Evolutionary conservation across 176 grass and related monocot genomes (phyloP), one percentile per base, ranked within the genome.

Genomic region (Poa pratensis): DNA sequence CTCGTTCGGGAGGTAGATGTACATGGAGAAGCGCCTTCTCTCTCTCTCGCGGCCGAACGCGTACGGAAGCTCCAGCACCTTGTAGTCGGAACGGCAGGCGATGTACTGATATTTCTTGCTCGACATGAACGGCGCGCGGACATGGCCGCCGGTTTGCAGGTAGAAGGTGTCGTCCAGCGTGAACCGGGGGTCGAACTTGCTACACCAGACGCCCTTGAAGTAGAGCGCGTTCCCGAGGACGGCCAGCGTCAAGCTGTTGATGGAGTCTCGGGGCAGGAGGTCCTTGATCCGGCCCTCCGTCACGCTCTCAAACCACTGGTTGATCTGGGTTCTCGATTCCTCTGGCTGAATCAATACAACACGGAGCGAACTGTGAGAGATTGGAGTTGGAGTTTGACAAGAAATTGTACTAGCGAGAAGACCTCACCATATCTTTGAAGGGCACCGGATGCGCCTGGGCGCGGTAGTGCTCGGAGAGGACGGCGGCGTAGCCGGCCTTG

Each of bases 121-220:
- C 15, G 82, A 67, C 77, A 92, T 93, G 83, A 92, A 94, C 12
- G 83, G 80, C 14, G 87, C 86, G 64, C 42, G 39, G 62, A 90
- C 76, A 17, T 22, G 61, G 54, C 72, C 53, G 28, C 83, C 80
- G 37, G 37, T 73, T 15, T 57, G 86, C 28, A 92, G 76, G 86
- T 94, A 72, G 74, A 97, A 97, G 68, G 72, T 53, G 14, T 43
- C 70, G 70, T 90, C 43, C 55, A 51, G 52, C 6, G 90, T 92
- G 59, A 39, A 16, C 3, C 32, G 20, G 9, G 61, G 40, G 20
- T 90, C 87, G 82, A 97, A 94, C 78, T 87, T 90, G 46, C 84
- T 73, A 16, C 61, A 19, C 94, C 94, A 97, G 18, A 34, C 12
- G 14, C 90, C 90, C 87, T 97, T 97, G 88, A 97, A 97, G 86